Base-by-base conservation (phyloP, 345 rosid genomes). In the Salix dunnii region DNA sequence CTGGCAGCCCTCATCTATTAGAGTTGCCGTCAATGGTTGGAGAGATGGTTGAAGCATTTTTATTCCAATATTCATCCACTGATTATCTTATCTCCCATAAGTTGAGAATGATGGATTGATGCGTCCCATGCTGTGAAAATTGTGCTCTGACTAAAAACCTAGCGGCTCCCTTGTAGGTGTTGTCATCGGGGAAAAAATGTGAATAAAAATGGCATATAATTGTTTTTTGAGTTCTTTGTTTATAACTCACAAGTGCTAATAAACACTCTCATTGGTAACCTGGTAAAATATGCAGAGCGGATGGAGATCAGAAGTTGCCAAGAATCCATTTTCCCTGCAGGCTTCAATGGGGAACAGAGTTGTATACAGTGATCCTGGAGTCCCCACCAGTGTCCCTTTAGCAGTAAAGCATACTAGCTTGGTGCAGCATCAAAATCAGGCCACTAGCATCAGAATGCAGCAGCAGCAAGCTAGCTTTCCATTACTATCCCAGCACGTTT, bases 321-420 rank as follows among this genome's bases (percentile, higher is more conserved):
- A 84, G 86, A 92, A 89, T 72, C 97, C 94, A 25, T 92, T 91
- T 79, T 85, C 88, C 51, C 86, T 86, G 76, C 89, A 83, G 63
- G 82, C 46, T 55, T 77, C 88, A 74, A 73, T 65, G 67, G 88
- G 79, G 46, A 81, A 74, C 74, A 53, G 80, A 40, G 82, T 80
- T 74, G 82, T 75, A 46, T 69, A 70, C 51, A 23, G 58, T 38
- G 61, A 82, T 33, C 16, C 79, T 14, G 81, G 71, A 17, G 81
- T 58, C 23, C 55, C 75, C 30, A 36, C 76, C 33, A 16, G 38
- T 27, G 11, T 13, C 10, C 31, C 78, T 23, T 9, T 74, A 18
- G 31, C 31, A 0, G 84, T 74, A 58, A 72, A 67, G 73, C 78
- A 70, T 3, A 49, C 78, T 27, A 66, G 71, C 71, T 62, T 63